Percentiles rank a stretch among this genome's conserved stretches.
Evolutionary conservation across 164 flowering plant genomes (phyloP).

Genomic region (Euptelea pleiosperma): DNA sequence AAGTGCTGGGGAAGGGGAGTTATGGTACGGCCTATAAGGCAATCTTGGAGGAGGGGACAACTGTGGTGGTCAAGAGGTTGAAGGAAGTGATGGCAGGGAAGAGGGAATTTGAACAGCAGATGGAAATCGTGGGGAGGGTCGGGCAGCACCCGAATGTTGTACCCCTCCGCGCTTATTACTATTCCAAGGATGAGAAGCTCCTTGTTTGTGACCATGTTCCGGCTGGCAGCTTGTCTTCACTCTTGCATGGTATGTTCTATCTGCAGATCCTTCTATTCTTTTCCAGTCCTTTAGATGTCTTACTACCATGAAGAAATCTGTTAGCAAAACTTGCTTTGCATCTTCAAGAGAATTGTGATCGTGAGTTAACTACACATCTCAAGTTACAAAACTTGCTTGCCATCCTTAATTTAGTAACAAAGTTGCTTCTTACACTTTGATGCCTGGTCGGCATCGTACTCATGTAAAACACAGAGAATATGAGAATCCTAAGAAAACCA

Average conservation of each 20-base stretch:
- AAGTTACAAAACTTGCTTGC: background rate
- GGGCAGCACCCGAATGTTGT: constrained; percentile 75
- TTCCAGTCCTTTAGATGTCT: background rate
- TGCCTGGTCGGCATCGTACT: too few relatives aligned
- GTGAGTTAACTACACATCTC: background rate
- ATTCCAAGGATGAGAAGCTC: constrained; percentile 85
- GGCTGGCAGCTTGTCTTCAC: constrained; percentile 81
- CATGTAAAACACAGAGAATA: background rate
- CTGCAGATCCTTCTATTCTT: background rate
- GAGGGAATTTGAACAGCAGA: constrained; percentile 73
- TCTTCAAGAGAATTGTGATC: background rate
- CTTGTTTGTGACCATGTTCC: constrained; percentile 82
- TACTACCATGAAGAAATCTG: background rate
- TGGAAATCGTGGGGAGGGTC: constrained; percentile 61
- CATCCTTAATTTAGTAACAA: too few relatives aligned
- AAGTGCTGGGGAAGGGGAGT: constrained; percentile 91
- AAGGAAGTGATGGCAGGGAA: constrained; percentile 73
- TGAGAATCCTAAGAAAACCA: background rate
- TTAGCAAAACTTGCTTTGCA: background rate
- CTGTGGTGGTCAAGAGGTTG: constrained; percentile 85
- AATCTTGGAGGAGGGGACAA: constrained; percentile 58
- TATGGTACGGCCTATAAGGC: constrained; percentile 92
- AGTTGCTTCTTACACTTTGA: too few relatives aligned
- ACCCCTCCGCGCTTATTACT: constrained; percentile 80
- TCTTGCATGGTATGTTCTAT: constrained; percentile 61